Conservation (phyloP, 352 stramenopile genomes). For the Elongisporangium undulatum region DNA sequence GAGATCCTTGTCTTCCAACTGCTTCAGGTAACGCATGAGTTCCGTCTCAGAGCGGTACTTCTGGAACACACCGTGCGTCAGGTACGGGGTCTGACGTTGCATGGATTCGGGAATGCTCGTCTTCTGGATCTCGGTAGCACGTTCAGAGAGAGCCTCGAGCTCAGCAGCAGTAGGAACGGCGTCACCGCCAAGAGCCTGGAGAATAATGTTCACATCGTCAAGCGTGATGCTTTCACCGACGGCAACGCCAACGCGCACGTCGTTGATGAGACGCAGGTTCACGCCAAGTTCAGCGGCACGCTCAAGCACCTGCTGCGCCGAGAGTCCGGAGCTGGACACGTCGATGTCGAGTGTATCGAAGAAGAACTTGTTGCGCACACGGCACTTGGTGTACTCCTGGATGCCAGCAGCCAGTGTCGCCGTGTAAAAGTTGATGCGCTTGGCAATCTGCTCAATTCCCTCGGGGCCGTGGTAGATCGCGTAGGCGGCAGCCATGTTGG, state of each 20-base stretch:
- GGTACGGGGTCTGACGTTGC: conserved; percentile 69
- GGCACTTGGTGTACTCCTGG: conserved; percentile 71
- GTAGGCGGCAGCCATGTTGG: conserved; percentile 98
- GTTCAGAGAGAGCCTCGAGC: conserved; percentile 48
- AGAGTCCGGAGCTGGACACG: conserved; percentile 79
- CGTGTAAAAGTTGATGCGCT: conserved; percentile 92
- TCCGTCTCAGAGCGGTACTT: conserved; percentile 96
- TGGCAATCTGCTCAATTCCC: conserved; percentile 92
- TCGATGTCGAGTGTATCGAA: conserved; percentile 97
- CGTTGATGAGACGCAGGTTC: conserved; percentile 87
- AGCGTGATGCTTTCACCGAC: conserved; percentile 96
- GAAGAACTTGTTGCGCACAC: conserved; percentile 78
- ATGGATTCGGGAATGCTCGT: conserved; percentile 57
- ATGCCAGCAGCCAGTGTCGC: conserved; percentile 87
- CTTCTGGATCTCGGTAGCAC: conserved; percentile 46
- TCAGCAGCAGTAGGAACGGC: conserved; percentile 25
- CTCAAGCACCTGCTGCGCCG: conserved; percentile 68
- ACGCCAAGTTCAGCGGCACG: conserved; percentile 64
- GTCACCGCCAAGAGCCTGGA: conserved; percentile 72
- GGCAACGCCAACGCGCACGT: conserved; percentile 88
- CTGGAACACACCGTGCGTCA: conserved; percentile 97
- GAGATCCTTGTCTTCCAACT: conserved; percentile 97
- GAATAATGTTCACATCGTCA: conserved; percentile 86
- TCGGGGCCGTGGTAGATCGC: conserved; percentile 98
- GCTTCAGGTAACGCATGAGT: conserved; percentile 97